Evolutionary conservation across 1,139 yeast species (phyloP).

Genomic region (Blastobotrys malaysiensis): DNA sequence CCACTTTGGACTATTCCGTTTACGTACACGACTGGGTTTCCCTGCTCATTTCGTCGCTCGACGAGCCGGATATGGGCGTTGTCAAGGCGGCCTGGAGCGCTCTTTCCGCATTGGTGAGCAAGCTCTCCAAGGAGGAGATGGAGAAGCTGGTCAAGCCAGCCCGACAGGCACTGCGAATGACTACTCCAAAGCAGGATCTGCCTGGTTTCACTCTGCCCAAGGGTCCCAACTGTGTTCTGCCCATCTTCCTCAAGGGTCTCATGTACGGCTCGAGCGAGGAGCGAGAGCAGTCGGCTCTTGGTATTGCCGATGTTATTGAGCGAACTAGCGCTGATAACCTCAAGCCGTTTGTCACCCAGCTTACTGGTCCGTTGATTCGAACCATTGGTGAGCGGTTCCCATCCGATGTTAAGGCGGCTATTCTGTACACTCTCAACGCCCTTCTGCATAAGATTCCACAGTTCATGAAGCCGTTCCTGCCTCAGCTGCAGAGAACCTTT

Average conservation of each 20-base stretch:
- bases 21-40: slow-evolving; percentile 74
- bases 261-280: slow-evolving; percentile 88
- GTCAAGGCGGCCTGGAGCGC: slow-evolving; percentile 69
- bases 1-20: slow-evolving; percentile 63
- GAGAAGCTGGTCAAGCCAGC: slow-evolving; percentile 77
- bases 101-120: slow-evolving; percentile 58
- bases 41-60: slow-evolving; percentile 65
- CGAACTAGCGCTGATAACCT: slow-evolving; percentile 78
- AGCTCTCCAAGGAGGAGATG: slow-evolving; percentile 54
- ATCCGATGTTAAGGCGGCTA: slow-evolving; percentile 88
- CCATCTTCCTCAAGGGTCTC: slow-evolving; percentile 89
- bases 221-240: slow-evolving; percentile 85
- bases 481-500: slow-evolving; percentile 95
- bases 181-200: slow-evolving; percentile 57
- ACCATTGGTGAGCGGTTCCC: slow-evolving; percentile 94
- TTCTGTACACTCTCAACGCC: slow-evolving; percentile 73
- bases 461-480: slow-evolving; percentile 90
- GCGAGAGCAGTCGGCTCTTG: slow-evolving; percentile 81
- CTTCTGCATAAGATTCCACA: slow-evolving; percentile 81
- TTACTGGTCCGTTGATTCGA: slow-evolving; percentile 97
- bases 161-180: slow-evolving; percentile 60
- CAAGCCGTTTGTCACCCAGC: slow-evolving; percentile 84
- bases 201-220: slow-evolving; percentile 74
- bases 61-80: slow-evolving; percentile 59
- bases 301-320: slow-evolving; percentile 81